A percentile compares a stretch with the other conserved stretches of the same genome.
Conservation (phyloP, 805 yeast species). For the Starmerella floricola region DNA sequence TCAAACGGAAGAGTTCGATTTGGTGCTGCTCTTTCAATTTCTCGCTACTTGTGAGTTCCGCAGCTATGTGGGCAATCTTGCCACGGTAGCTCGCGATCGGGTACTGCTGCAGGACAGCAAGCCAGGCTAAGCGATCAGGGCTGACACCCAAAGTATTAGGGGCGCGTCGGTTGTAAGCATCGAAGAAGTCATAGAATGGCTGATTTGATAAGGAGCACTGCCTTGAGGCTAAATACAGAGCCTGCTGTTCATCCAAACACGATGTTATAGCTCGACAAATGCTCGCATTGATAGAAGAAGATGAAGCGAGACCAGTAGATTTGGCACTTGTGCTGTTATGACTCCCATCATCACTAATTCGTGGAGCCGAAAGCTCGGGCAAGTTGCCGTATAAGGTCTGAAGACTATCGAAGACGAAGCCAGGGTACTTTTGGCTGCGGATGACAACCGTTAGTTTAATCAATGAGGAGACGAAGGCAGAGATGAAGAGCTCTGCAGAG, state of each 20-base stretch:
- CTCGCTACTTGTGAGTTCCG: constrained; percentile 2
- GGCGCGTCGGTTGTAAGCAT: not conserved
- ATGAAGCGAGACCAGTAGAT: no score
- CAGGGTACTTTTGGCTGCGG: constrained; percentile 7
- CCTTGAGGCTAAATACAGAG: constrained; percentile 10
- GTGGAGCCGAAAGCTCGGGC: no score
- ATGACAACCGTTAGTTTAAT: constrained; percentile 3
- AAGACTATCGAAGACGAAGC: constrained; percentile 7
- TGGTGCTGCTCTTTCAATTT: constrained; percentile 8
- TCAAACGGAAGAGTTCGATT: constrained; percentile 10
- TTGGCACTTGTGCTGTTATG: no score
- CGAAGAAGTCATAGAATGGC: constrained; percentile 7
- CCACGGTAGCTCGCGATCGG: not conserved
- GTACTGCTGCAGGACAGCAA: not conserved
- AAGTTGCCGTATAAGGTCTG: constrained; percentile 1
- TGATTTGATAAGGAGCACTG: constrained; percentile 7
- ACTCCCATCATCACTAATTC: no score
- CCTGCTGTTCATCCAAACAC: constrained; percentile 4
- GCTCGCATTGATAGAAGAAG: no score
- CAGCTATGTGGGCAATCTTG: constrained; percentile 3
- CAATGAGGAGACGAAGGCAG: constrained; percentile 7
- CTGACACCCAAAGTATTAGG: no score
- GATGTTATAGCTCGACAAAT: not conserved
- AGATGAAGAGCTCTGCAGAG: constrained; percentile 13
- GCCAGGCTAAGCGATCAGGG: no score